A percentile compares a stretch with the other conserved stretches of the same genome.
These are phyloP conservation scores for Sordaria brevicollis DNA, from an alignment of 495 filamentous ascomycete species.

Conservation along the genomic window DNA sequence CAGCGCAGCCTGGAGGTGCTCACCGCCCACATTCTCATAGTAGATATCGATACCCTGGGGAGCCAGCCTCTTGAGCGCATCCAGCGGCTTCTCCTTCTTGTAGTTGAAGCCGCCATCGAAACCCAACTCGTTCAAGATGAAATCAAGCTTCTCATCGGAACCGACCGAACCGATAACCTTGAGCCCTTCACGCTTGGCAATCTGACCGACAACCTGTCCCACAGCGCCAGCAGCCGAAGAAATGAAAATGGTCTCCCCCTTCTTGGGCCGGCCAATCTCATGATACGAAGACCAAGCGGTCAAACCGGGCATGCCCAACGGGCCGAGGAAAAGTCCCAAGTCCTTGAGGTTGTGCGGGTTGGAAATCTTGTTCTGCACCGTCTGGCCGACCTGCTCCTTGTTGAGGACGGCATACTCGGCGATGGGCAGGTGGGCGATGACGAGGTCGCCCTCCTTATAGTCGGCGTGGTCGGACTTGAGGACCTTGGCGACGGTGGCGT, in stretches of 20 bases:
- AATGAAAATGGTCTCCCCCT: slow-evolving; percentile 83
- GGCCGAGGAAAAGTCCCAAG: slow-evolving; percentile 53
- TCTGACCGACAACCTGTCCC: slow-evolving; percentile 72
- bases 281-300: slow-evolving; percentile 75
- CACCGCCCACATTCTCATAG: slow-evolving; percentile 90
- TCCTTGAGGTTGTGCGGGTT: slow-evolving; percentile 54
- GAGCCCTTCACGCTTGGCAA: slow-evolving; percentile 81
- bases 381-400: slow-evolving; percentile 12
- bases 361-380: slow-evolving; percentile 33
- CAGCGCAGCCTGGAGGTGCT: slow-evolving; percentile 72
- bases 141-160: slow-evolving; percentile 59
- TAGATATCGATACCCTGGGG: slow-evolving; percentile 89
- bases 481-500: slow-evolving; percentile 48
- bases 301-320: slow-evolving; percentile 80
- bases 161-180: slow-evolving; percentile 64
- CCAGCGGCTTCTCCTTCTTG: slow-evolving; percentile 49
- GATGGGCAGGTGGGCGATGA: slow-evolving; percentile 47
- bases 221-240: slow-evolving; percentile 82
- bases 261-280: slow-evolving; percentile 75
- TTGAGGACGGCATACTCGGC: slow-evolving; percentile 51
- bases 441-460: slow-evolving; percentile 56
- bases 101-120: slow-evolving; percentile 71
- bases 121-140: slow-evolving; percentile 51
- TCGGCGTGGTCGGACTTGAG: slow-evolving; percentile 51
- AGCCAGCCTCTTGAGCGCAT: slow-evolving; percentile 63